Conservation (phyloP, 768 basidiomycete species). For the Mycena pura region DNA sequence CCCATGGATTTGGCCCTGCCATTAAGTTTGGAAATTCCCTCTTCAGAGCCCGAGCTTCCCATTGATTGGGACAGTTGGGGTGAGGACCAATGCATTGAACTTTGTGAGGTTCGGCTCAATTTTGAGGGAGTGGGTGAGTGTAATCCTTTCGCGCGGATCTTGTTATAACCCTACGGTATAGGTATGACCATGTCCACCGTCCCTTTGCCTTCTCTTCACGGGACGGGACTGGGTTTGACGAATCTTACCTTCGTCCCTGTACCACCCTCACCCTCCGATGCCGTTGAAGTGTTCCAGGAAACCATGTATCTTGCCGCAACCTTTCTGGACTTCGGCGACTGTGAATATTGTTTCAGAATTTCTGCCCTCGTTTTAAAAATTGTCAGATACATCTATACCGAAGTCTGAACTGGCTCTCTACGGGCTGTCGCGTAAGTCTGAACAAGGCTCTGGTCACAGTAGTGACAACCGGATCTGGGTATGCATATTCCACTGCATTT, state of each 20-base stretch:
- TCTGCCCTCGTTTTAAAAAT: conserved; percentile 1
- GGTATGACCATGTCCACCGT: conserved; percentile 50
- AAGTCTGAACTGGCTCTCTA: conserved; percentile 48
- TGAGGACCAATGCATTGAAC: conserved; percentile 64
- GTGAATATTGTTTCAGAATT: conserved; percentile 44
- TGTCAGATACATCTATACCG: conserved; percentile 43
- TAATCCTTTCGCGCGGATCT: not conserved
- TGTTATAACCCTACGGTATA: conserved; percentile 28
- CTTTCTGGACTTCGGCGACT: conserved; percentile 67
- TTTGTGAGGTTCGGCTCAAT: conserved; percentile 64
- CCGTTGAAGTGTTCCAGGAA: conserved; percentile 33
- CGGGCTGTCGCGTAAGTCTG: conserved; percentile 31
- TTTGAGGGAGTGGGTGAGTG: conserved; percentile 59
- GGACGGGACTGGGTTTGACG: conserved; percentile 43
- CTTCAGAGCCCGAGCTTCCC: conserved; percentile 34
- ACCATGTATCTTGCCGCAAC: conserved; percentile 55
- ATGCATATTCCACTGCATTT: conserved; percentile 1
- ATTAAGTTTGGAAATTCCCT: conserved; percentile 37
- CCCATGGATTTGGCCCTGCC: conserved; percentile 52
- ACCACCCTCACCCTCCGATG: conserved; percentile 34
- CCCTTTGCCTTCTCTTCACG: conserved; percentile 54
- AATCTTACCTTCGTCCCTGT: conserved; percentile 55
- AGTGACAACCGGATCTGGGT: conserved; percentile 49
- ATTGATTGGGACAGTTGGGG: conserved; percentile 62
- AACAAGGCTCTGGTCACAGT: conserved; percentile 18